Evolutionary conservation across 139 green algal genomes (phyloP), one percentile per base, ranked within the genome.

Genomic region (Tetraselmis striata): DNA sequence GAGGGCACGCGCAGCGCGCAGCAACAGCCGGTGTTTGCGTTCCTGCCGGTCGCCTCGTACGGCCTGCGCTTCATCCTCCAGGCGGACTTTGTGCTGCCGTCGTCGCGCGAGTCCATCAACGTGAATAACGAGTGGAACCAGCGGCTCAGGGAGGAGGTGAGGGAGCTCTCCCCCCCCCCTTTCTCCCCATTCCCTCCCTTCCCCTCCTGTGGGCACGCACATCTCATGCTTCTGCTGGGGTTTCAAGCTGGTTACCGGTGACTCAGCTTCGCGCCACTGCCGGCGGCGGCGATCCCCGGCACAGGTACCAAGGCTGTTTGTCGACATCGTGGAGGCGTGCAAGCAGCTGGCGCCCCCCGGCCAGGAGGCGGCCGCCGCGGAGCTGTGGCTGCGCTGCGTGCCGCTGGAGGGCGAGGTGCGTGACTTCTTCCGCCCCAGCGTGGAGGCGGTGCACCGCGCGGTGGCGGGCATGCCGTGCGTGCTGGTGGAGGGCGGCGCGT

Each of bases 21-120:
- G 74, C 86, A 88, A 77, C 84, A 88, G 84, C 83, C 83, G 1
- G 88, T 90, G 77, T 90, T 86, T 83, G 88, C 88, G 0, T 92
- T 86, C 79, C 83, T 92, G 67, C 88, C 88, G 0, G 80, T 92
- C n/a, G 77, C 84, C 28, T 85, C 81, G 75, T 92, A 92, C 67
- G 88, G 88, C 1, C 81, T 90, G 79, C 76, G 83, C 0, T 90
- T 92, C 31, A 82, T 91, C 24, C 80, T 89, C 76, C 87, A n/a
- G 76, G 87, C 81, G 25, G 87, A 90, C 76, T 90, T 84, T 83
- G 84, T 86, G 76, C 75, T 90, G 29, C 87, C 87, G 2, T 86
- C 80, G 30, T 86, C 80, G n/a, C 81, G 87, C 30, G 85, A 89
- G 75, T 79, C 88, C 1, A 77, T 92, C 29, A 86, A 91, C 81